Evolutionary conservation across 2,329 filamentous ascomycete genomes (phyloP).

Genomic region (Trichophyton simii): DNA sequence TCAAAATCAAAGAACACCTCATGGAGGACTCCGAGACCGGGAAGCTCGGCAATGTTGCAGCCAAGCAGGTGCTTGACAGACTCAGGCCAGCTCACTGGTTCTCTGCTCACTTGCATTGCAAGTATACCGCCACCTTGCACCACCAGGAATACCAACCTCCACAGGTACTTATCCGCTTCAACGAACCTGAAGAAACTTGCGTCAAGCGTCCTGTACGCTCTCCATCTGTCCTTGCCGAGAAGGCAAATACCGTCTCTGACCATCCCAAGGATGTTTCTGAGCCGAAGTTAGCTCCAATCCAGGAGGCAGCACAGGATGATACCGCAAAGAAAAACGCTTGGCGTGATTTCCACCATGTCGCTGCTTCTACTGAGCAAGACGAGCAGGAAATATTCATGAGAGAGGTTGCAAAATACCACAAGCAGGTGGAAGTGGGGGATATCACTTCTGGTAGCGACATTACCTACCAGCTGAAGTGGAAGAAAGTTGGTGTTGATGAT

Average conservation of each 20-base stretch:
- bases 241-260: background rate
- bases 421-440: slow-evolving; percentile 7
- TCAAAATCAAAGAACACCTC: slow-evolving; percentile 62
- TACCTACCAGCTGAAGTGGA: slow-evolving; percentile 27
- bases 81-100: slow-evolving; percentile 83
- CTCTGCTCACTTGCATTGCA: slow-evolving; percentile 82
- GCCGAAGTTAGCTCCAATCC: background rate
- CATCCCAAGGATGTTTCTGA: background rate
- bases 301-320: background rate
- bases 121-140: slow-evolving; percentile 51
- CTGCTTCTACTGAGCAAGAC: slow-evolving; percentile 23
- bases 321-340: slow-evolving; percentile 23
- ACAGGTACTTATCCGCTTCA: background rate
- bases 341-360: slow-evolving; percentile 27
- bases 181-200: background rate
- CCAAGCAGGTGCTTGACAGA: slow-evolving; percentile 65
- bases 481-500: slow-evolving; percentile 25
- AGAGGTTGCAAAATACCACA: slow-evolving; percentile 16
- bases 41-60: slow-evolving; percentile 66
- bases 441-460: slow-evolving; percentile 14
- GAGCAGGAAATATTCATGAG: slow-evolving; percentile 21
- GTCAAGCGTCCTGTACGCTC: background rate
- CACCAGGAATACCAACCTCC: slow-evolving; percentile 8
- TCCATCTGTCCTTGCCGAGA: background rate
- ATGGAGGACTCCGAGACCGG: slow-evolving; percentile 62